Evolutionary conservation across 2,329 filamentous ascomycete genomes (phyloP), one percentile per base, ranked within the genome.

Genomic region (Xylaria sp.): DNA sequence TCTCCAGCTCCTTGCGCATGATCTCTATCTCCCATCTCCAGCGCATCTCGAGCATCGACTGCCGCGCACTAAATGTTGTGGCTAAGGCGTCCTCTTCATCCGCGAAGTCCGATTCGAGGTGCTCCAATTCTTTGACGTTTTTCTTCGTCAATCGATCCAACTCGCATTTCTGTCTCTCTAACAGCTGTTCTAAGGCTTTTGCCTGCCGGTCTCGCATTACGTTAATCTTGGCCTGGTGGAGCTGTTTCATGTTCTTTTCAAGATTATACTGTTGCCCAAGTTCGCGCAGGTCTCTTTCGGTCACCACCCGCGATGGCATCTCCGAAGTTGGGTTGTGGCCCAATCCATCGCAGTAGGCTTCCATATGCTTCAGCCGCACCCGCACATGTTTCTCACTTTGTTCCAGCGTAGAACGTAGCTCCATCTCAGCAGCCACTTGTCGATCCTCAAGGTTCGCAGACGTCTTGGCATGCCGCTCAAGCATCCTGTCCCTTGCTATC

Each of bases 181-280:
- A 77, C 3, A 90, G 80, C 68, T 89, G 85, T 73, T 90, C 88
- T 81, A 90, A 85, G 34, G 85, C 82, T 74, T 88, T 89, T 1
- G 86, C 83, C 75, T 90, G 89, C 50, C 86, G 85, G 68, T 90
- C 88, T n/a, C 88, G 83, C 81, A 90, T 84, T 30, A 90, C 88
- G 72, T 90, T 90, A 75, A 90, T 89, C 75, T 86, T 87, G 47
- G 85, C 82, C 72, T 88, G 82, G 69, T 90, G 87, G 2, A 88
- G 79, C 45, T 86, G 83, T 68, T 86, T 84, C 82, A 90, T 85
- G 69, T 85, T 85, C 73, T 89, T 88, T 45, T 87, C 84, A 12
- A 89, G 74, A 69, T 84, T 88, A 77, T 90, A 89, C 75, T 90
- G 88, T 72, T 89, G 86, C 9, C 85, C 84, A 3, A 90, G 81